Percentiles rank a stretch among this genome's conserved stretches.
phyloP scores from a whole-genome alignment of 768 basidiomycete genomes.

The Multifurca ochricompacta region DNA sequence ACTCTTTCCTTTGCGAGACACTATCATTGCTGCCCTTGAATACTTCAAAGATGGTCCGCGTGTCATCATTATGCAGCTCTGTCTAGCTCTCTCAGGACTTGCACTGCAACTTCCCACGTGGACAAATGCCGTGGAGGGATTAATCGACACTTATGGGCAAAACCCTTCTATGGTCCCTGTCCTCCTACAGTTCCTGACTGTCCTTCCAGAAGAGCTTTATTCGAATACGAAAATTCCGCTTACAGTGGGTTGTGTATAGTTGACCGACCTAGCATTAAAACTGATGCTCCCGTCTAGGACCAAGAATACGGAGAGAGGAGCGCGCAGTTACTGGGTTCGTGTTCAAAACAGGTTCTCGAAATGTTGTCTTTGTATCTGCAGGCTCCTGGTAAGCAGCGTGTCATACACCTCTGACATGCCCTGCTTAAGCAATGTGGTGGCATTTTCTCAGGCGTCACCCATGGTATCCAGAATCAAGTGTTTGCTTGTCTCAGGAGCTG shows the following conservation, averaged over 20 bases:
- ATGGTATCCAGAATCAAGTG: slow-evolving; percentile 67
- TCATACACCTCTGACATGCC: neutral
- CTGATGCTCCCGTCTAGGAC: slow-evolving; percentile 39
- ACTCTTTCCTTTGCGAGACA: slow-evolving; percentile 76
- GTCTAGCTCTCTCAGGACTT: slow-evolving; percentile 82
- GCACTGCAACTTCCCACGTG: slow-evolving; percentile 85
- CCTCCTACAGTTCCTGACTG: slow-evolving; percentile 80
- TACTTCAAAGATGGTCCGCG: slow-evolving; percentile 69
- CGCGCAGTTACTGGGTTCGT: slow-evolving; percentile 53
- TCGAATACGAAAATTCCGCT: slow-evolving; percentile 83
- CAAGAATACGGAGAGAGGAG: slow-evolving; percentile 63
- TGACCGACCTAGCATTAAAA: neutral
- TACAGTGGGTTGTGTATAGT: slow-evolving; percentile 49
- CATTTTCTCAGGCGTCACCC: slow-evolving; percentile 60
- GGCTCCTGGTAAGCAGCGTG: slow-evolving; percentile 59
- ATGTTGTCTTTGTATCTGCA: slow-evolving; percentile 83
- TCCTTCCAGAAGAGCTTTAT: slow-evolving; percentile 84
- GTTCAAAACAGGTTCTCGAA: slow-evolving; percentile 64
- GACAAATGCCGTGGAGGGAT: slow-evolving; percentile 67
- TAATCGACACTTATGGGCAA: slow-evolving; percentile 81
- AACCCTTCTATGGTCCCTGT: slow-evolving; percentile 78
- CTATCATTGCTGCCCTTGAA: slow-evolving; percentile 69
- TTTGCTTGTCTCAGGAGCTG: slow-evolving; percentile 83
- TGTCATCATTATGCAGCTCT: slow-evolving; percentile 82
- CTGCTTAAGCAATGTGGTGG: slow-evolving; percentile 1